These are phyloP conservation scores for Rutstroemia sydowiana DNA, from an alignment of 2,329 filamentous ascomycete genomes.

Conservation along the genomic window DNA sequence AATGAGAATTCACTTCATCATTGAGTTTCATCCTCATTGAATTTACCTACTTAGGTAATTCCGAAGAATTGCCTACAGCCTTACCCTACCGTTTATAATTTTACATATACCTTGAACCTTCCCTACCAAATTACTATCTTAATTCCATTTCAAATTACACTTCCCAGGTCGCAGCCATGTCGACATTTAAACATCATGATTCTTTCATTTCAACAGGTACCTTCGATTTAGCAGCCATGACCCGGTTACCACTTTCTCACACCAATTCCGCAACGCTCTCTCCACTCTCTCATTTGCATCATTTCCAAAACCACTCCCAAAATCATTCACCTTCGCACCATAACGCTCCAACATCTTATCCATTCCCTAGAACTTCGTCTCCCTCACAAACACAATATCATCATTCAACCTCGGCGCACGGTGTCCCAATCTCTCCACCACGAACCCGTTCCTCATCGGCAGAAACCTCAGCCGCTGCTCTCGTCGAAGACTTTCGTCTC, in stretches of 20 bases:
- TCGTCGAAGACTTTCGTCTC: constrained; percentile 28
- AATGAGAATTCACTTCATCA: too few species aligned
- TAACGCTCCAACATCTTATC: not conserved
- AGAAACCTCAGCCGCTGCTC: constrained; percentile 20
- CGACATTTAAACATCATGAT: constrained; percentile 17
- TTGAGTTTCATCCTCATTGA: too few species aligned
- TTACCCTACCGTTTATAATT: too few species aligned
- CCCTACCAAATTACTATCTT: too few species aligned
- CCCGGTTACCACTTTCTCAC: constrained; percentile 7
- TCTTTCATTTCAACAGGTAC: constrained; percentile 26
- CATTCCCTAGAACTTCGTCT: not conserved
- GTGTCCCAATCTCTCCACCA: constrained; percentile 26
- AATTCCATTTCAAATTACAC: too few species aligned
- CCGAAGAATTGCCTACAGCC: too few species aligned
- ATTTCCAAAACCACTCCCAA: not conserved
- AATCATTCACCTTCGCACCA: constrained; percentile 4
- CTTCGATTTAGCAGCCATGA: constrained; percentile 12
- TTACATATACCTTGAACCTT: too few species aligned
- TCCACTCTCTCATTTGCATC: not conserved
- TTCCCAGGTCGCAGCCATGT: constrained; percentile 8
- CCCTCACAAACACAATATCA: constrained; percentile 5
- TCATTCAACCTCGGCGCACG: not conserved
- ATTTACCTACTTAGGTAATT: too few species aligned
- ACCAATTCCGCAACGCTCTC: not conserved
- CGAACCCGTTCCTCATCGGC: constrained; percentile 25